These are phyloP conservation scores for Blastobotrys chiropterorum DNA, from an alignment of 805 yeast species.

Conservation along the genomic window DNA sequence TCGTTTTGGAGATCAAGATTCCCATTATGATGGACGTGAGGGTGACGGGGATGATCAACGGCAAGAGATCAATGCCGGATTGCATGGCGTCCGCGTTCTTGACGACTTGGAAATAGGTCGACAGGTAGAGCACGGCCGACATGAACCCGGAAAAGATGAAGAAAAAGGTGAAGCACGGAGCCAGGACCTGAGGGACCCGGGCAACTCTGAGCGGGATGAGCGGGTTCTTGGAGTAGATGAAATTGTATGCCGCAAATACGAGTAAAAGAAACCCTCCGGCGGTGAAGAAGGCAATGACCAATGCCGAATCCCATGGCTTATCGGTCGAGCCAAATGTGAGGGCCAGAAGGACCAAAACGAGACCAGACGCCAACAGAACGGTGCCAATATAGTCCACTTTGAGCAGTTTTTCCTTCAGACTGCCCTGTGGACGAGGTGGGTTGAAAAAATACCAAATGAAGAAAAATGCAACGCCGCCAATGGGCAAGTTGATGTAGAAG, in stretches of 20 bases:
- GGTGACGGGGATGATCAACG: constrained; percentile 40
- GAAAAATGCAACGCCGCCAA: constrained; percentile 47
- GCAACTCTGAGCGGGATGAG: constrained; percentile 25
- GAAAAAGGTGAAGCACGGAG: constrained; percentile 34
- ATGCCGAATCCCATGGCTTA: constrained; percentile 12
- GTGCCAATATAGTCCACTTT: constrained; percentile 48
- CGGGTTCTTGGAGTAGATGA: constrained; percentile 34
- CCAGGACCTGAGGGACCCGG: constrained; percentile 8
- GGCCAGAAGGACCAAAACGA: constrained; percentile 10
- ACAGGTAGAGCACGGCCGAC: constrained; percentile 40
- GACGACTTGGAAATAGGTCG: constrained; percentile 43
- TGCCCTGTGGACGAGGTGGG: constrained; percentile 42
- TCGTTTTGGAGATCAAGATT: constrained; percentile 35
- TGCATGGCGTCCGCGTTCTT: constrained; percentile 34
- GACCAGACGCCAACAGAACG: constrained; percentile 30
- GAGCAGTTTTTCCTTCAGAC: constrained; percentile 33
- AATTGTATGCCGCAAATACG: constrained; percentile 31
- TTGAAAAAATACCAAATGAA: constrained; percentile 37
- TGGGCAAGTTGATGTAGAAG: constrained; percentile 61
- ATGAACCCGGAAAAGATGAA: constrained; percentile 44
- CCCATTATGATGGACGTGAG: constrained; percentile 41
- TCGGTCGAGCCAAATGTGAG: constrained; percentile 11
- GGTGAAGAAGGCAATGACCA: constrained; percentile 9
- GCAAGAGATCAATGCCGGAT: constrained; percentile 37
- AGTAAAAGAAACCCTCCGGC: constrained; percentile 39